Evolutionary conservation across 495 filamentous ascomycete genomes (phyloP).

Genomic region (Parathielavia appendiculata): DNA sequence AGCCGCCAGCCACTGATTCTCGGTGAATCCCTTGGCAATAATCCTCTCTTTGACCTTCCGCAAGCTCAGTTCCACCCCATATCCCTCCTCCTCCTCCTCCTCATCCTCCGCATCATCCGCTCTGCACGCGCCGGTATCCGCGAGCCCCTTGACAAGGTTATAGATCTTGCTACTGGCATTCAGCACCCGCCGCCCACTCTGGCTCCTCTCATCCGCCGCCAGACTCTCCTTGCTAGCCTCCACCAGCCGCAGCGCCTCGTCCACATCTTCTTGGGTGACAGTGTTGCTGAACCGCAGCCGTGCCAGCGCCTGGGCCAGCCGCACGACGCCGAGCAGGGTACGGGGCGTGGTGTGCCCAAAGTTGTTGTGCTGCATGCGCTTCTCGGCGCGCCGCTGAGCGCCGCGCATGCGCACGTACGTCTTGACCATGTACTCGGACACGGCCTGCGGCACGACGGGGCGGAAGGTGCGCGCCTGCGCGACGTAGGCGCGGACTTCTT

Average conservation of each 20-base stretch:
- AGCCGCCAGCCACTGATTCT: constrained; percentile 78
- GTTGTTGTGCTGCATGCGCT: constrained; percentile 53
- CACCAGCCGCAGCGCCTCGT: constrained; percentile 85
- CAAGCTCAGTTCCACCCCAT: constrained; percentile 73
- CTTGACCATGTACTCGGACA: constrained; percentile 93
- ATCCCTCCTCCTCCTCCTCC: constrained; percentile 39
- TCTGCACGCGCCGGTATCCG: constrained; percentile 64
- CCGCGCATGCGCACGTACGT: constrained; percentile 91
- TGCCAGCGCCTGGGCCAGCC: constrained; percentile 92
- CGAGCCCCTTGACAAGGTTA: constrained; percentile 79
- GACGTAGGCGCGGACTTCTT: constrained; percentile 92
- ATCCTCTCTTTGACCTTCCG: constrained; percentile 82
- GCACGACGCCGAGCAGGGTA: constrained; percentile 86
- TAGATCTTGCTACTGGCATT: constrained; percentile 88
- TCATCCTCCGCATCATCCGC: constrained; percentile 69
- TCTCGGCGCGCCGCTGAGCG: constrained; percentile 82
- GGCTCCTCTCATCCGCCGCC: constrained; percentile 53
- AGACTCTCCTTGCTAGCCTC: constrained; percentile 89
- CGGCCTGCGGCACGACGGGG: constrained; percentile 71
- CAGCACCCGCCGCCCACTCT: constrained; percentile 56
- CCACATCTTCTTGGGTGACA: constrained; percentile 88
- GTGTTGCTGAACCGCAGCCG: constrained; percentile 78
- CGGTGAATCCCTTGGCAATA: constrained; percentile 92
- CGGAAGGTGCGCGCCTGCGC: constrained; percentile 86
- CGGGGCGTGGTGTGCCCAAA: constrained; percentile 91